Conservation (phyloP, 208 protist genomes). For the Leishmania amazonensis region DNA sequence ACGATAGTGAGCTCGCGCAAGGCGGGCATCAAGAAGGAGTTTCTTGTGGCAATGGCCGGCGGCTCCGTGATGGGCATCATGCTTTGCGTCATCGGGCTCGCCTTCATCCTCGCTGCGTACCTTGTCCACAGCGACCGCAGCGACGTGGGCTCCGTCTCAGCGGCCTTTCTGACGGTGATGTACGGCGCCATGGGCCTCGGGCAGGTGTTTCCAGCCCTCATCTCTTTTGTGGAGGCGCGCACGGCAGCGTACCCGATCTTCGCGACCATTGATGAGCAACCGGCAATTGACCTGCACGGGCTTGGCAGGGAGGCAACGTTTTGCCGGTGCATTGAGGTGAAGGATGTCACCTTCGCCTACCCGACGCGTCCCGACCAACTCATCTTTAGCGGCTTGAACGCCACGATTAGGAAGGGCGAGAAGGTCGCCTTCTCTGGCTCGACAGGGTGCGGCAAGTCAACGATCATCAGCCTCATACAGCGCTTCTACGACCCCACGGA, state of each 20-base stretch:
- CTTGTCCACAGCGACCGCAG: conserved; percentile 56
- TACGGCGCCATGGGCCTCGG: conserved; percentile 68
- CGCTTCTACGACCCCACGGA: conserved; percentile 82
- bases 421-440: conserved; percentile 80
- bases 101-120: conserved; percentile 69
- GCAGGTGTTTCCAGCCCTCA: conserved; percentile 52
- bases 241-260: conserved; percentile 81
- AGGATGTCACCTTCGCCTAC: conserved; percentile 78
- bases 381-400: conserved; percentile 67
- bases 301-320: conserved; percentile 41
- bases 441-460: conserved; percentile 87
- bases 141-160: conserved; percentile 48
- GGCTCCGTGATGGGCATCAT: conserved; percentile 52
- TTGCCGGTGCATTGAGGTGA: conserved; percentile 52
- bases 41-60: conserved; percentile 39
- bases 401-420: conserved; percentile 66
- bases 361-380: conserved; percentile 68
- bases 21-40: conserved; percentile 70
- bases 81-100: conserved; percentile 48
- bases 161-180: conserved; percentile 67
- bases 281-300: conserved; percentile 56
- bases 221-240: conserved; percentile 72
- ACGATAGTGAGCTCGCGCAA: conserved; percentile 46
- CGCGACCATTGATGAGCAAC: conserved; percentile 70
- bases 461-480: conserved; percentile 74